A percentile compares a stretch with the other conserved stretches of the same genome.
These are phyloP conservation scores for Orbilia javanica DNA, from an alignment of 2,329 filamentous ascomycete species.

Conservation along the genomic window DNA sequence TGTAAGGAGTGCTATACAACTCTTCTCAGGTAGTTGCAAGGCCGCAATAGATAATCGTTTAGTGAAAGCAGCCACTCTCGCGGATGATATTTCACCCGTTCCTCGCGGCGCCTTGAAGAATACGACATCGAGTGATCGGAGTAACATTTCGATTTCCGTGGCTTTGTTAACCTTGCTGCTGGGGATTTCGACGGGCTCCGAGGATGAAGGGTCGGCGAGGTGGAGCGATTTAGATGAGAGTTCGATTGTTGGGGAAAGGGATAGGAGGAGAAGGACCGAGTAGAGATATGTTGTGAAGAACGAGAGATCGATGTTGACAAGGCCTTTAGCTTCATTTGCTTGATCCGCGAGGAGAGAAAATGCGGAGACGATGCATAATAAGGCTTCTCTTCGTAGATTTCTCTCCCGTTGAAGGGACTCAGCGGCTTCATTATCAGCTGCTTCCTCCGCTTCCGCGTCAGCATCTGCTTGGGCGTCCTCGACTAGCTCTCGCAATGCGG, in stretches of 20 bases:
- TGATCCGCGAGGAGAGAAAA: constrained; percentile 96
- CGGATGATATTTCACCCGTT: constrained; percentile 67
- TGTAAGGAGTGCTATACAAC: constrained; percentile 80
- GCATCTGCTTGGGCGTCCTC: constrained; percentile 74
- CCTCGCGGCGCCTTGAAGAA: constrained; percentile 69
- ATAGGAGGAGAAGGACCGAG: constrained; percentile 81
- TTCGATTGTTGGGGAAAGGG: constrained; percentile 87
- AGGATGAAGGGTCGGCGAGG: constrained; percentile 74
- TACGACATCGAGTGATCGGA: constrained; percentile 85
- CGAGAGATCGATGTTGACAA: constrained; percentile 88
- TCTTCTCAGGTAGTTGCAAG: constrained; percentile 91
- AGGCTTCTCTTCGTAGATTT: constrained; percentile 84
- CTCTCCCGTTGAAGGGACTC: constrained; percentile 65
- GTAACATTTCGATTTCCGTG: constrained; percentile 90
- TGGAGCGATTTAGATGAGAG: constrained; percentile 79
- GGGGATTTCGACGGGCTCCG: constrained; percentile 64
- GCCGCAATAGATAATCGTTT: constrained; percentile 88
- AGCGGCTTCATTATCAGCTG: constrained; percentile 67
- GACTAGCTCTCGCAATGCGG: constrained; percentile 93
- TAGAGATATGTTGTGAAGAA: constrained; percentile 97
- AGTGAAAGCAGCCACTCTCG: constrained; percentile 86
- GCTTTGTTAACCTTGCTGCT: constrained; percentile 89
- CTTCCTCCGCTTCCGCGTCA: constrained; percentile 66
- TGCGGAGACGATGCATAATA: constrained; percentile 95
- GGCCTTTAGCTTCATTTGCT: constrained; percentile 83